Evolutionary conservation across 164 flowering plant genomes (phyloP).

Genomic region (Vitis amurensis): DNA sequence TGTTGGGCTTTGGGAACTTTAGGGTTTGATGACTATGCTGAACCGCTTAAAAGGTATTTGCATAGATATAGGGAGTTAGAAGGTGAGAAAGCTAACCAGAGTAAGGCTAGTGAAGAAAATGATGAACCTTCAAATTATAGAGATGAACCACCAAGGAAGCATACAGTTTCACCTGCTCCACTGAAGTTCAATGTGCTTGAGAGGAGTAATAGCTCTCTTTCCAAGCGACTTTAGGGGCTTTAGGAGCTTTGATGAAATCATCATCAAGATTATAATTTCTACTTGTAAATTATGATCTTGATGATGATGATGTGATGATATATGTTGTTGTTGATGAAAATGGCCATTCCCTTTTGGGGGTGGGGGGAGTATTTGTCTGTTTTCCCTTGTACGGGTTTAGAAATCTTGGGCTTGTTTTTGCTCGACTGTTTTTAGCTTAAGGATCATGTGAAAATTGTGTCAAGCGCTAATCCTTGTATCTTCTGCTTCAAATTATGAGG

Average conservation of each 20-base stretch:
- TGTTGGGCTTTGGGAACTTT: constrained; percentile 62
- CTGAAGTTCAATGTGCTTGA: constrained; percentile 24
- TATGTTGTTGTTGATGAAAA: neutral
- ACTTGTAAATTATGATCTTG: neutral
- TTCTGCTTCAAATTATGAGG: neutral
- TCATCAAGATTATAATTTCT: neutral
- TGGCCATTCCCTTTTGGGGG: neutral
- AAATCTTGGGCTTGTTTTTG: neutral
- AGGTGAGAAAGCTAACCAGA: constrained; percentile 50
- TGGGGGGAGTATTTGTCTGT: constrained; percentile 1
- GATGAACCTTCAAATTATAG: constrained; percentile 12
- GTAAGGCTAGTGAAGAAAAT: constrained; percentile 25
- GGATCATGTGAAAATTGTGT: neutral
- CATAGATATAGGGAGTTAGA: constrained; percentile 58
- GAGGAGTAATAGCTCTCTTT: constrained; percentile 27
- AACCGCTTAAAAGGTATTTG: constrained; percentile 60
- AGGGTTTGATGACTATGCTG: constrained; percentile 74
- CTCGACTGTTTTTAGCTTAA: neutral
- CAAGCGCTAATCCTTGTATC: neutral
- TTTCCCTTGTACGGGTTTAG: neutral
- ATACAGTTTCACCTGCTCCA: constrained; percentile 9
- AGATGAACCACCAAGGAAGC: constrained; percentile 13
- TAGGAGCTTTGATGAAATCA: constrained; percentile 4
- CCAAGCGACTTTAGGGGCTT: constrained; percentile 27
- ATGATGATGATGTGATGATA: neutral